These are phyloP conservation scores for Magnaporthiopsis rhizophila DNA, from an alignment of 2,329 filamentous ascomycete species.

Conservation along the genomic window DNA sequence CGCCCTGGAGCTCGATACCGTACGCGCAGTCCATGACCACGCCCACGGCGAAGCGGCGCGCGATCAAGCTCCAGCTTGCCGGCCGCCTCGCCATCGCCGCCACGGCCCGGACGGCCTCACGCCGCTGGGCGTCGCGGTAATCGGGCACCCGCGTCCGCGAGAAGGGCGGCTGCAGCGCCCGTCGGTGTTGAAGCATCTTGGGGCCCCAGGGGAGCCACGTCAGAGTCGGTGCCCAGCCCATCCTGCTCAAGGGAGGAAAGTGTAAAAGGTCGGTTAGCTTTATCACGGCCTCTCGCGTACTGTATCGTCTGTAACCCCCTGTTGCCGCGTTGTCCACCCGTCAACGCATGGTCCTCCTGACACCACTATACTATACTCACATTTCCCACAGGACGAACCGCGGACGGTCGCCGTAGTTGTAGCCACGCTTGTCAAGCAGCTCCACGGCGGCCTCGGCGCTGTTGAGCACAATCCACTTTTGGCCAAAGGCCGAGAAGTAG, in stretches of 20 bases:
- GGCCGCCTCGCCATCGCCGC: constrained; percentile 2
- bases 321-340: background rate
- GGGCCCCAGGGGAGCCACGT: constrained; percentile 35
- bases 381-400: constrained; percentile 34
- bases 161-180: constrained; percentile 35
- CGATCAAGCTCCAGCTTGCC: constrained; percentile 4
- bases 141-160: constrained; percentile 26
- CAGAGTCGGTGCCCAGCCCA: constrained; percentile 38
- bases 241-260: constrained; percentile 12
- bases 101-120: constrained; percentile 13
- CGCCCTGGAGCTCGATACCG: constrained; percentile 15
- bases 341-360: too few species aligned
- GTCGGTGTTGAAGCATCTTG: constrained; percentile 35
- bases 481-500: constrained; percentile 23
- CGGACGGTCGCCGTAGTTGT: constrained; percentile 36
- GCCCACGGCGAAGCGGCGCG: constrained; percentile 17
- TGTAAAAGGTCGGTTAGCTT: background rate
- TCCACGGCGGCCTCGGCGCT: constrained; percentile 32
- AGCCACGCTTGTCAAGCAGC: constrained; percentile 35
- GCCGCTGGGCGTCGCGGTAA: constrained; percentile 18
- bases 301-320: too few species aligned
- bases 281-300: background rate
- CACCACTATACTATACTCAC: background rate
- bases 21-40: constrained; percentile 20
- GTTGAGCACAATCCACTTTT: constrained; percentile 34